Base-by-base conservation (phyloP, 768 basidiomycete genomes). In the Hygrocybe coccinea region DNA sequence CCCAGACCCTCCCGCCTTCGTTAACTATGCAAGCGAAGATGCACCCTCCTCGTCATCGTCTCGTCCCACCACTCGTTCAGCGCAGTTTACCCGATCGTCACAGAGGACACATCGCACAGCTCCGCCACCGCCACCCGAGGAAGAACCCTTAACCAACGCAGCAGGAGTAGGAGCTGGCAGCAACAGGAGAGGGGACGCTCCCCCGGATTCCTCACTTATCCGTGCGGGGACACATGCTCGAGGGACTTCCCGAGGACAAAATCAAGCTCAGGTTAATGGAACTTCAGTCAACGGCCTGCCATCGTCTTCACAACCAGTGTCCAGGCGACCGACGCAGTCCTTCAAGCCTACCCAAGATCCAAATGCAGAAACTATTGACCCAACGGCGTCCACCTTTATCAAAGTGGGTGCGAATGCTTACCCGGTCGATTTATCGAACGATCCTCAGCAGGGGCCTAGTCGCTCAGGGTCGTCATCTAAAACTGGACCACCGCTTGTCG, bases 1-100 rank as follows among this genome's bases (percentile, higher is more conserved):
- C 47, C 91, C 93, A 0, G 92, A 97, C 60, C 82, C 92, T 7
- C 93, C 92, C 15, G 68, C 79, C 15, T 97, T 93, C 69, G 83
- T 95, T 68, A 89, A 93, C 73, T 91, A 90, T 67, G 79, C 82
- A 37, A 79, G 77, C 41, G 79, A 83, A 22, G 83, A 85, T 55
- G 80, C 86, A 8, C 78, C 84, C 22, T 82, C 85, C 6, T 79
- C 79, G 24, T 81, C 80, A 17, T 81, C 77, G 11, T 74, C 78
- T 60, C 76, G 82, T 25, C 76, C 83, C 2, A 76, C 80, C 0
- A 82, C 76, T 50, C 83, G 81, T 35, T 70, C 77, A 2, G 80
- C 89, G 36, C 76, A 73, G 54, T 91, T 85, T 62, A 55, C 55
- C 36, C 75, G 79, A 33, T 65, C 71, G 8, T 71, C 78, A 2